Base-by-base conservation (phyloP, 176 grass and related monocot species). In the Aegilops bicornis region DNA sequence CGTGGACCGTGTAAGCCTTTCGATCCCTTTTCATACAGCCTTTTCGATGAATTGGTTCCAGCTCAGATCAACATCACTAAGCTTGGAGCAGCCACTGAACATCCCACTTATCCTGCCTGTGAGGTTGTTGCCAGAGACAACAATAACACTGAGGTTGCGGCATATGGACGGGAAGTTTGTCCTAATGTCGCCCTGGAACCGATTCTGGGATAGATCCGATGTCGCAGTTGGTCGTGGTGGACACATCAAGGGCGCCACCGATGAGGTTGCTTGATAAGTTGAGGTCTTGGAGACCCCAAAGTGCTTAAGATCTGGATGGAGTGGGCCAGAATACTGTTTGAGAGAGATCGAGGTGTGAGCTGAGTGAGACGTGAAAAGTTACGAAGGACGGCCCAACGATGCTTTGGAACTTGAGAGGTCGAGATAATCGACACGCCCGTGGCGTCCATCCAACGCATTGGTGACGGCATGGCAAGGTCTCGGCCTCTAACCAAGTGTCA, bases 311-410 rank as follows among this genome's bases (percentile, higher is more conserved):
- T 94, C 92, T 22, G 20, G 36, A 0, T 79, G 87, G 63, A 96
- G 75, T 1, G 9, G 11, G 3, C 73, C 84, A 0, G 6, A n/a
- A n/a, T n/a, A n/a, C n/a, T n/a, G n/a, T n/a, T 20, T 27, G 25
- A 27, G 94, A 96, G 42, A 96, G 84, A 75, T 93, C 82, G 0
- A 93, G 87, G 35, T 63, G 68, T 19, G 31, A 96, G 91, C 30
- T 68, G 40, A 0, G 20, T 73, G 79, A 96, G 76, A 7, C 50
- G 61, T 1, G 89, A 93, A 50, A 96, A 88, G 25, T 83, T 83
- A 37, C 64, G 67, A 91, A 96, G 66, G 85, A 9, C 3, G 76
- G 84, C 40, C 91, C 86, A 1, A 85, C 93, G 15, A 96, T 87
- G 67, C 62, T n/a, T n/a, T 89, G 14, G 88, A 96, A 19, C 16